A percentile compares a stretch with the other conserved stretches of the same genome.
These are phyloP conservation scores for Poterioochromonas sp. DNA, from an alignment of 352 stramenopile species.

Conservation along the genomic window DNA sequence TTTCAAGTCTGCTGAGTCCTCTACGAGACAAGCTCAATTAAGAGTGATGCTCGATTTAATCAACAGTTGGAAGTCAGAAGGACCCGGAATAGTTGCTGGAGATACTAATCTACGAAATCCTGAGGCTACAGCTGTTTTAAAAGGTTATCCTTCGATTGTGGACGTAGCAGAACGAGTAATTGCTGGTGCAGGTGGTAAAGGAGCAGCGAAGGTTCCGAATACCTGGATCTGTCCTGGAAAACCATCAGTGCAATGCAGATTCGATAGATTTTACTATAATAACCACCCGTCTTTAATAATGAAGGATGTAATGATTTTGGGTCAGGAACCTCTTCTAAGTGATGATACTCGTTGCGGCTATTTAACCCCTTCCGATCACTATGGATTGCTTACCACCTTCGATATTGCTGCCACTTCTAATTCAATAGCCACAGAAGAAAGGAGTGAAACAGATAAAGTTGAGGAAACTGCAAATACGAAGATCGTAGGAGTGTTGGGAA, in stretches of 20 bases:
- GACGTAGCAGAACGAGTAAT: too few relatives aligned
- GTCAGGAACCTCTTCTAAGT: neutral
- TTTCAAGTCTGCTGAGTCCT: neutral
- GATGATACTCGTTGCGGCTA: neutral
- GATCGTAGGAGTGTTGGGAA: neutral
- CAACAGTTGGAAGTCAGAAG: too few relatives aligned
- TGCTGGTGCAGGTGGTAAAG: neutral
- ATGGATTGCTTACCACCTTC: neutral
- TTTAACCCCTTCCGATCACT: slow-evolving; percentile 8
- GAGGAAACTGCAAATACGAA: neutral
- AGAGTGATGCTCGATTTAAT: neutral
- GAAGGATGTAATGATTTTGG: neutral
- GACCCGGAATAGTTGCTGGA: neutral
- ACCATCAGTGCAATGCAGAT: neutral
- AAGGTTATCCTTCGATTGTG: neutral
- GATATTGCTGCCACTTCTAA: neutral
- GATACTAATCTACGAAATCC: neutral
- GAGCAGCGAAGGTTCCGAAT: neutral
- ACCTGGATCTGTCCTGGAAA: neutral
- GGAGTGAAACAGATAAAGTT: neutral
- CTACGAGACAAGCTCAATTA: neutral
- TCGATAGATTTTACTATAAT: neutral
- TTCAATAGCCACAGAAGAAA: neutral
- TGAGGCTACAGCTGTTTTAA: neutral
- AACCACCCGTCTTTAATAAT: neutral